Base-by-base conservation (phyloP, 2,329 filamentous ascomycete genomes). In the Penicillium sp. region DNA sequence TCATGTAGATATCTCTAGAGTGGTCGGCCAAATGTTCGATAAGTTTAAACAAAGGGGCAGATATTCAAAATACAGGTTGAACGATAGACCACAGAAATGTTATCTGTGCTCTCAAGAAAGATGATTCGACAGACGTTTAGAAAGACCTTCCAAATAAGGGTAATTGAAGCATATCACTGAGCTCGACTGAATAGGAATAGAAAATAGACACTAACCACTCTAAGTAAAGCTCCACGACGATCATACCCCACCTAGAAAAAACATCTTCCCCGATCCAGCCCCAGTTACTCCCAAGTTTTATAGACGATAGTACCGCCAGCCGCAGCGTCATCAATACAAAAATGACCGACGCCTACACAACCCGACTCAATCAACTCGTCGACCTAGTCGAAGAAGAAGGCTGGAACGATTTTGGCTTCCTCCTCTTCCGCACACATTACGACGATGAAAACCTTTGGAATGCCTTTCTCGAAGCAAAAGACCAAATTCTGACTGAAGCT, bases 351-450 rank as follows among this genome's bases (percentile, higher is more conserved):
- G 17, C 26, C 17, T 50, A 50, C 47, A 50, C 47, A 9, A 30
- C 3, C 47, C 15, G 47, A 10, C 47, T 50, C 8, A 50, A 6
- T 1, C 47, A 50, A 49, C 19, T 57, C 28, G 42, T 49, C n/a
- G 13, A 17, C 15, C 55, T 49, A 12, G 42, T 57, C n/a, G 55
- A 57, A 50, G 55, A 57, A 28, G 55, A 49, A 38, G 35, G 19
- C 19, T 38, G 55, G 55, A 8, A 30, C 9, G 42, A 28, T 26
- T 49, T 49, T 19, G 55, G 42, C 15, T 57, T 57, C 15, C 50
- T 49, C n/a, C 30, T 57, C 19, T 57, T 57, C 55, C 55, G 55
- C 42, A 57, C 42, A 5, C 9, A 49, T 17, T 57, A 49, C 33
- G 8, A 28, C 22, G 44, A 57, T 2, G 28, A 49, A n/a, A 24